phyloP scores from a whole-genome alignment of 345 rosid genomes.

The Gossypium rotundifolium region DNA sequence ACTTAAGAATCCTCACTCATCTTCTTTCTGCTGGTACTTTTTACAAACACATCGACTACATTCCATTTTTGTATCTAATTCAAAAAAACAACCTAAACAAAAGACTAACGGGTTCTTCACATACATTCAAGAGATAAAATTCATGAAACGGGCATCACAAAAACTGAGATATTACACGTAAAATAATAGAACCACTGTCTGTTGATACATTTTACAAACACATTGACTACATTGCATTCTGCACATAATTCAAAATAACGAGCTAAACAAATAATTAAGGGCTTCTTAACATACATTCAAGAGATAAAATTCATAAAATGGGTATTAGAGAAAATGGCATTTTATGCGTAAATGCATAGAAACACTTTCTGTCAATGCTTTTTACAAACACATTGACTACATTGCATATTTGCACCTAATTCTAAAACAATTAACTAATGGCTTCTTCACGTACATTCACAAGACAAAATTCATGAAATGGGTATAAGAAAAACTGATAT shows the following conservation, averaged over 20 bases:
- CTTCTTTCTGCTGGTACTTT: neutral
- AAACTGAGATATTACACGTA: neutral
- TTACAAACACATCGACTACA: constrained; percentile 2
- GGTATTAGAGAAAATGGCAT: neutral
- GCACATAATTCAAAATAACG: neutral
- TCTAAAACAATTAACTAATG: neutral
- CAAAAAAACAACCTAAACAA: neutral
- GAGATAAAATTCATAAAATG: neutral
- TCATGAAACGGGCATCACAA: neutral
- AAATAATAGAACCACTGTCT: neutral
- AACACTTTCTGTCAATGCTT: too few species aligned
- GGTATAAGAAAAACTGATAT: neutral
- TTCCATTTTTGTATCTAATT: neutral
- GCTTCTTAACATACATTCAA: neutral
- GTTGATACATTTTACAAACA: neutral
- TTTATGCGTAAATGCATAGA: too few species aligned
- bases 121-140: neutral
- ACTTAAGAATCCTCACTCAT: neutral
- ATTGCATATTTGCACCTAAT: too few species aligned
- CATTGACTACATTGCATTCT: neutral
- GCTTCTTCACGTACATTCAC: neutral
- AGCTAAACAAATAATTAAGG: neutral
- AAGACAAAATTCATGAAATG: neutral
- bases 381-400: too few species aligned
- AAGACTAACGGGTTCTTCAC: neutral